phyloP scores from a whole-genome alignment of 148 eudicot species.

The Rhododendron ferrugineum region DNA sequence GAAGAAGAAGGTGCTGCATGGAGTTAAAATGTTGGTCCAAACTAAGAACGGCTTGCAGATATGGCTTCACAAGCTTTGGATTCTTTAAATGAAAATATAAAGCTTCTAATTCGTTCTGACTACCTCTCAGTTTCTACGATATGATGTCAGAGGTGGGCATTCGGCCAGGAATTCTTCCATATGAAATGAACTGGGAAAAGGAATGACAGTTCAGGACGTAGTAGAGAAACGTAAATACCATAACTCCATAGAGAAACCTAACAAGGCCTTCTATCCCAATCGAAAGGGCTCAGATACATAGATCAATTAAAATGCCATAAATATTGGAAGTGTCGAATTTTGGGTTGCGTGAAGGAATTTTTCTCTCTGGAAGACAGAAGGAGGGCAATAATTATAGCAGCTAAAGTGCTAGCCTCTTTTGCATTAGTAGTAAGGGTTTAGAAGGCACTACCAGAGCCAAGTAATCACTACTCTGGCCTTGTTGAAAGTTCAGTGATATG shows the following conservation, averaged over 20 bases:
- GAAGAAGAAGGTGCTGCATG: neutral
- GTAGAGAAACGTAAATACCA: neutral
- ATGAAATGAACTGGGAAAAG: neutral
- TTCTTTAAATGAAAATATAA: neutral
- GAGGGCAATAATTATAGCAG: neutral
- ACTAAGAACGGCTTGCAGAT: neutral
- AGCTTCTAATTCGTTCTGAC: neutral
- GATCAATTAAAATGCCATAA: neutral
- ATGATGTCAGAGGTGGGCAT: neutral
- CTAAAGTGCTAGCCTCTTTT: neutral
- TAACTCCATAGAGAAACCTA: neutral
- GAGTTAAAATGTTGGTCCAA: neutral
- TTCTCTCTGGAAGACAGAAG: neutral
- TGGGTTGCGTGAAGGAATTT: neutral
- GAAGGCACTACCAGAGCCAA: neutral
- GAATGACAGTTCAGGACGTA: neutral
- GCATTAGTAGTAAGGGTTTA: too few species aligned
- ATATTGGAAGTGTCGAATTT: neutral
- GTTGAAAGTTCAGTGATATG: neutral
- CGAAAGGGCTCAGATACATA: neutral
- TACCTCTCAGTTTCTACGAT: neutral
- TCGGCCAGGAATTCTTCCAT: neutral
- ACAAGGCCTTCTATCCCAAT: neutral
- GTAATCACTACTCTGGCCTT: neutral
- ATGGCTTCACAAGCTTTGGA: neutral